Conservation (phyloP, 2,329 filamentous ascomycete genomes). For the Malbranchea zuffiana region DNA sequence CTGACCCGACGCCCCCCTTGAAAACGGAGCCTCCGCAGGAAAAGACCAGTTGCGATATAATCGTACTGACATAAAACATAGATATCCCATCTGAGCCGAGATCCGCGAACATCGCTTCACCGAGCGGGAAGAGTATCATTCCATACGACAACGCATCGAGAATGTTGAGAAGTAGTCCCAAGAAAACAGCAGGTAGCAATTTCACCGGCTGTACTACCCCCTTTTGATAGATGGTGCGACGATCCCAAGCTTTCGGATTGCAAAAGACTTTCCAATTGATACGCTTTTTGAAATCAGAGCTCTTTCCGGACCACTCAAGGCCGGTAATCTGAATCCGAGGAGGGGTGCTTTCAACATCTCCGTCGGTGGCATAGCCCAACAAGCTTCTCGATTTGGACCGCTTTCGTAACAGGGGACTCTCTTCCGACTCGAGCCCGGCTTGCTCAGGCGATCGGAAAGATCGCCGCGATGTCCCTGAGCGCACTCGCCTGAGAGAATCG, state of each 20-base stretch:
- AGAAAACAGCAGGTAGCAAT: slow-evolving; percentile 72
- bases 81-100: slow-evolving; percentile 91
- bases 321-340: slow-evolving; percentile 1
- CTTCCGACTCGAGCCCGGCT: no score
- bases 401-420: slow-evolving; percentile 3
- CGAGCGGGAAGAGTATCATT: slow-evolving; percentile 90
- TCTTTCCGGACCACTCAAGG: slow-evolving; percentile 1
- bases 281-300: not conserved
- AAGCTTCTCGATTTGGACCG: not conserved
- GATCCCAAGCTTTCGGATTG: slow-evolving; percentile 63
- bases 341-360: slow-evolving; percentile 23
- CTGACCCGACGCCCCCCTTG: slow-evolving; percentile 81
- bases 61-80: slow-evolving; percentile 97
- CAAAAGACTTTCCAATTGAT: slow-evolving; percentile 29
- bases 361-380: slow-evolving; percentile 3
- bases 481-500: not conserved
- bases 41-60: slow-evolving; percentile 83
- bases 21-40: slow-evolving; percentile 78
- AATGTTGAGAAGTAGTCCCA: slow-evolving; percentile 83
- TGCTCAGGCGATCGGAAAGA: not conserved
- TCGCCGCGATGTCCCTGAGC: not conserved
- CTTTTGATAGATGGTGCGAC: slow-evolving; percentile 51
- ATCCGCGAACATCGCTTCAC: slow-evolving; percentile 70
- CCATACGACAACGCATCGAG: slow-evolving; percentile 92
- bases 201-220: slow-evolving; percentile 56